phyloP scores from a whole-genome alignment of 2,329 filamentous ascomycete species.

The Lizonia empirigonia region DNA sequence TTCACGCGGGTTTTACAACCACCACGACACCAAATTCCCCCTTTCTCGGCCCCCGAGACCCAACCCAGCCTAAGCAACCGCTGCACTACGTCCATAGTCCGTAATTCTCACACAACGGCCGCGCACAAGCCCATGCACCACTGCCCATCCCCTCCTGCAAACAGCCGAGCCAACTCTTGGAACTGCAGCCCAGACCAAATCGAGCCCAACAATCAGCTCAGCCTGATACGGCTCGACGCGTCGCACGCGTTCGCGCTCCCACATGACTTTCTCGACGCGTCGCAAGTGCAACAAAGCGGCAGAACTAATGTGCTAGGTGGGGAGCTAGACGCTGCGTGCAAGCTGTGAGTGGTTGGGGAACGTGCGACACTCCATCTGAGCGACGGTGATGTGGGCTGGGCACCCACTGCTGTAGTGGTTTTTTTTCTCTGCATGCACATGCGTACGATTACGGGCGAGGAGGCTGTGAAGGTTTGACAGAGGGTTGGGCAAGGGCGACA shows the following conservation, averaged over 20 bases:
- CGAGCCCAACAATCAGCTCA: constrained; percentile 7
- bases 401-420: constrained; percentile 21
- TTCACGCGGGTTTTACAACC: neutral
- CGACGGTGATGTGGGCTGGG: constrained; percentile 21
- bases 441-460: constrained; percentile 1
- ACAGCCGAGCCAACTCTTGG: constrained; percentile 10
- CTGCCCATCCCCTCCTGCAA: constrained; percentile 12
- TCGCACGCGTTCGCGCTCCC: constrained; percentile 31
- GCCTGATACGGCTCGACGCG: constrained; percentile 16
- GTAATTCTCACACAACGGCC: constrained; percentile 10
- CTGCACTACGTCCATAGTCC: constrained; percentile 1
- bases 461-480: constrained; percentile 6
- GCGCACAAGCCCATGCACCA: constrained; percentile 7
- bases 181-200: neutral
- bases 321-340: neutral
- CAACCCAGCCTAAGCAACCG: neutral
- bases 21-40: neutral
- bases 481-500: constrained; percentile 11
- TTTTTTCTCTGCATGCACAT: constrained; percentile 16
- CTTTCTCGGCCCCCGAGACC: neutral
- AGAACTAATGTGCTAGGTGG: constrained; percentile 10
- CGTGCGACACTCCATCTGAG: constrained; percentile 19
- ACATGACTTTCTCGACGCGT: constrained; percentile 27
- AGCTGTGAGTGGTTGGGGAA: constrained; percentile 13
- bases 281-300: constrained; percentile 13